Evolutionary conservation across 2,329 filamentous ascomycete species (phyloP), one percentile per base, ranked within the genome.

Genomic region (Incumbomyces lentus): DNA sequence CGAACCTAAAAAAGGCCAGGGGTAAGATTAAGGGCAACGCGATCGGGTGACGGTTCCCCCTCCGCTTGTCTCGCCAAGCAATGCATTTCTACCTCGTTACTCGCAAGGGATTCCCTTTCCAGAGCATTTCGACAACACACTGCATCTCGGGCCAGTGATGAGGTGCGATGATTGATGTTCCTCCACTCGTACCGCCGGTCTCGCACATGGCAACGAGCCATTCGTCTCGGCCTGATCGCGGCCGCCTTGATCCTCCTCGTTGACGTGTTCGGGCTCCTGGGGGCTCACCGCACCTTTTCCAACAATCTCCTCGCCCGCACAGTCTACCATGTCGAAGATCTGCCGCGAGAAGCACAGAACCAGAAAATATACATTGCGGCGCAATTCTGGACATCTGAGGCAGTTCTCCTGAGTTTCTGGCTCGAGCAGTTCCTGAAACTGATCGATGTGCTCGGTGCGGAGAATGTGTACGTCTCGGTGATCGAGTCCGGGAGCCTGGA

Each of bases 401-500:
- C 61, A 1, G 66, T 84, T 18, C 68, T 86, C 2, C 70, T 74
- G 6, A 66, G 67, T 4, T 72, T 80, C 55, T 86, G 82, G 82
- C 79, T 72, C 51, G 62, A 70, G 5, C 78, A 78, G 0, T 66
- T 86, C 2, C 49, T 82, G 6, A 66, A 73, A 2, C 64, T 86
- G 16, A 70, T 75, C 4, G 65, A 72, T 38, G 65, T 68, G 5
- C 64, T 85, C 0, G 22, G 22, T 4, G 64, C 72, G 0, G 68
- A 77, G 2, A 84, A 85, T 58, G 75, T 86, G 1, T 86, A 75
- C 58, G 72, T 87, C 34, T 79, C 76, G 49, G 72, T 86, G 26
- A 74, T 76, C 49, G 82, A 86, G 61, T 82, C 78, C 55, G 82
- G 82, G 4, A 83, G 78, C 58, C 79, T 74, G 66, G 83, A 86